Percentiles rank a stretch among this genome's conserved stretches.
Evolutionary conservation across 208 protist species (phyloP).

Genomic region (Leishmania turanica): DNA sequence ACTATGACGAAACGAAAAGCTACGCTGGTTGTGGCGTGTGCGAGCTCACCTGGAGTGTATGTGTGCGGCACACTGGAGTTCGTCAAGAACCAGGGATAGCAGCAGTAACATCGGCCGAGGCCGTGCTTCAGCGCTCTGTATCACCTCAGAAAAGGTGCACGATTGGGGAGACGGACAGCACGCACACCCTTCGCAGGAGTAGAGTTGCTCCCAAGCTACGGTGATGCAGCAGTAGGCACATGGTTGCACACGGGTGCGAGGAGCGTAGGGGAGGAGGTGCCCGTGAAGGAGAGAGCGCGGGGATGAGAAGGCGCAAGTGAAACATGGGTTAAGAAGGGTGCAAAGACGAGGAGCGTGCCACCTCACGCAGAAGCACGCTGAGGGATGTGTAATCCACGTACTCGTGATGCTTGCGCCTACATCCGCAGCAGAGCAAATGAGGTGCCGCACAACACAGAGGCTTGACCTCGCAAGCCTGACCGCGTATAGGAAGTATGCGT

Average conservation of each 20-base stretch:
- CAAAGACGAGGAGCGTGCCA: not conserved
- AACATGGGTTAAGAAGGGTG: not conserved
- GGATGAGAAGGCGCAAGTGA: not conserved
- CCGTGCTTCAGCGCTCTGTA: not conserved
- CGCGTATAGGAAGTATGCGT: not conserved
- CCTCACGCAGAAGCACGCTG: not conserved
- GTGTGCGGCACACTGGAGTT: not conserved
- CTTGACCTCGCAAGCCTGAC: not conserved
- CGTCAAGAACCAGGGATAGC: not conserved
- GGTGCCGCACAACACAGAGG: not conserved
- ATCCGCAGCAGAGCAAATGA: not conserved
- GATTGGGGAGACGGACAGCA: not conserved
- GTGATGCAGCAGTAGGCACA: not conserved
- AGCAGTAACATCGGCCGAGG: not conserved
- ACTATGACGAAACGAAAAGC: no score
- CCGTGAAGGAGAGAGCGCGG: slow-evolving; percentile 1
- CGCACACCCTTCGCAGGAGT: not conserved
- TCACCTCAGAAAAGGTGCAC: not conserved
- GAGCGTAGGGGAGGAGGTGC: not conserved
- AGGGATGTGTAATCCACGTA: not conserved
- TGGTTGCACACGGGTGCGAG: not conserved
- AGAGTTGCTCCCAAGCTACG: not conserved
- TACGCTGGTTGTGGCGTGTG: not conserved
- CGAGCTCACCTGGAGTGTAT: not conserved
- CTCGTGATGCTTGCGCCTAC: not conserved